Evolutionary conservation across 139 green algal genomes (phyloP).

Genomic region (Asterochloris erici): DNA sequence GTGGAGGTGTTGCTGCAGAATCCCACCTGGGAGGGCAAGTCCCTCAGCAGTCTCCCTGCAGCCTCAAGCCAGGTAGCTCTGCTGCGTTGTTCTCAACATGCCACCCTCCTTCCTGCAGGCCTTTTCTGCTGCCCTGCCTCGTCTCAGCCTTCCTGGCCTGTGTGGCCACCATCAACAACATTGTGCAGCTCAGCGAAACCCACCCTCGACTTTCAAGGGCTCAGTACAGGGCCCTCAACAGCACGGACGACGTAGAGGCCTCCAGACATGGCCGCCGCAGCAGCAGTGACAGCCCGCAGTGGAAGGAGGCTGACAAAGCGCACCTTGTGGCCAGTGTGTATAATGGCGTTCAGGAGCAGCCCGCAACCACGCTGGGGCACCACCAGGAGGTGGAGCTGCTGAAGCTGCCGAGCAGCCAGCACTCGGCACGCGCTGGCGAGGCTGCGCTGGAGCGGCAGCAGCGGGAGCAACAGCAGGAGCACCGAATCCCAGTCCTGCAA

Average conservation of each 20-base stretch:
- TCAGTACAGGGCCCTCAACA: background rate
- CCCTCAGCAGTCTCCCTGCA: background rate
- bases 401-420: no score
- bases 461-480: no score
- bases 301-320: background rate
- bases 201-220: background rate
- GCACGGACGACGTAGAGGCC: background rate
- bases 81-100: background rate
- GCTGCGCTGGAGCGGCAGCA: no score
- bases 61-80: background rate
- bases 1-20: background rate
- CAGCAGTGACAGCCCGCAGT: background rate
- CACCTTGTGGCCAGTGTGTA: background rate
- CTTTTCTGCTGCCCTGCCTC: conserved; percentile 8
- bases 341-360: background rate
- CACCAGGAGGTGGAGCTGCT: background rate
- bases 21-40: background rate
- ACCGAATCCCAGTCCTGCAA: no score
- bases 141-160: conserved; percentile 11
- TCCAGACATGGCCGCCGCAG: background rate
- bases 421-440: no score
- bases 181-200: background rate
- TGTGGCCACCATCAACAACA: conserved; percentile 2
- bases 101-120: background rate
- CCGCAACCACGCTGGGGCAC: background rate